Evolutionary conservation across 2,329 filamentous ascomycete species (phyloP).

Genomic region (Colletotrichum musae): DNA sequence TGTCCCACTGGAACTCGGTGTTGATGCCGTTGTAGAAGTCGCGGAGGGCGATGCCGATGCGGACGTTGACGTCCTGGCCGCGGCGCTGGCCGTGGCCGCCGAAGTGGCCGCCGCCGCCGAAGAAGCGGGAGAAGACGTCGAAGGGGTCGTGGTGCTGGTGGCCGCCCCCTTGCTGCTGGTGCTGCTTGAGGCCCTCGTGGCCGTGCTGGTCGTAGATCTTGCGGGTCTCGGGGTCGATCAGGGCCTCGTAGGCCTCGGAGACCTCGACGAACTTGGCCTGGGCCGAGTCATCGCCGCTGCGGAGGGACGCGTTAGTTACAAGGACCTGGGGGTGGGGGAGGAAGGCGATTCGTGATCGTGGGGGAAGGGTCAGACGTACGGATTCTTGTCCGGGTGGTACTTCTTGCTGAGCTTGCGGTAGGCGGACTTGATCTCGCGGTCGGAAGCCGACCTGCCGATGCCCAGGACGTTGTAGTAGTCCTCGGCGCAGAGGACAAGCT

Average conservation of each 20-base stretch:
- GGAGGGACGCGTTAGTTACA: background rate
- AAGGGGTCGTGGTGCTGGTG: slow-evolving; percentile 86
- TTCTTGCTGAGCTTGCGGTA: slow-evolving; percentile 95
- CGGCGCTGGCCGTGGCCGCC: slow-evolving; percentile 82
- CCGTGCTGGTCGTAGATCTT: slow-evolving; percentile 95
- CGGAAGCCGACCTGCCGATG: slow-evolving; percentile 82
- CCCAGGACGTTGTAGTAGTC: slow-evolving; percentile 91
- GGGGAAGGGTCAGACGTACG: slow-evolving; percentile 68
- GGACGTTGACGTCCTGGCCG: slow-evolving; percentile 91
- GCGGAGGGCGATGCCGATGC: slow-evolving; percentile 82
- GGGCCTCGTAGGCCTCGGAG: slow-evolving; percentile 94
- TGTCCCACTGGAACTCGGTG: slow-evolving; percentile 91
- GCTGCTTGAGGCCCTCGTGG: slow-evolving; percentile 90
- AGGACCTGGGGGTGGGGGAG: background rate
- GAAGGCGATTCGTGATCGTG: background rate
- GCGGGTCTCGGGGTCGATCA: slow-evolving; percentile 84
- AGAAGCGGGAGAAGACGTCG: slow-evolving; percentile 96
- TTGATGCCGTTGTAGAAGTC: slow-evolving; percentile 94
- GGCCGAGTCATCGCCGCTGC: slow-evolving; percentile 82
- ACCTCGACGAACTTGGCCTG: slow-evolving; percentile 94
- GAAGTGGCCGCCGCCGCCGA: slow-evolving; percentile 91
- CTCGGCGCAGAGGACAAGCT: slow-evolving; percentile 71
- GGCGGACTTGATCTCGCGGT: slow-evolving; percentile 92
- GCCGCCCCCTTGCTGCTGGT: slow-evolving; percentile 76
- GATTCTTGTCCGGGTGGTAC: slow-evolving; percentile 98